Evolutionary conservation across 805 yeast species (phyloP), one percentile per base, ranked within the genome.

Genomic region (Suhomyces vadensis): DNA sequence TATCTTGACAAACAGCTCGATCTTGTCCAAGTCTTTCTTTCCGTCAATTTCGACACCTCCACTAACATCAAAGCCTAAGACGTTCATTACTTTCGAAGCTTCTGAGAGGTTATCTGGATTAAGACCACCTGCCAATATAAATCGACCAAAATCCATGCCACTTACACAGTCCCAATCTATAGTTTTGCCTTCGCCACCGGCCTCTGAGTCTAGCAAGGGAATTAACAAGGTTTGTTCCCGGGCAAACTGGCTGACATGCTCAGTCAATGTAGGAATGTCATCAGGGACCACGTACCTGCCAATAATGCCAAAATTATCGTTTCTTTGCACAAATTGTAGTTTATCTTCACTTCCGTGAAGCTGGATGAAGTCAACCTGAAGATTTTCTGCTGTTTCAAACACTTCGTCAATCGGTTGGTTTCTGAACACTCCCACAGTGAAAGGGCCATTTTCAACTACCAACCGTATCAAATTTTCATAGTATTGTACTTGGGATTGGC

Each of bases 31-130:
- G 61, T 90, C 96, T 63, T 92, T 94, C 1, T 53, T 61, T 2
- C 96, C 96, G 35, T 79, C 58, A 0, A 84, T 80, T 60, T 94
- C 99, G 1, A 91, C 96, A 1, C 99, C 99, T 7, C 97, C 90
- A 56, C 96, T 85, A 5, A 94, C 98, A 65, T 92, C 99, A 20
- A 87, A 92, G 3, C 97, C 98, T 27, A 82, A 58, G n/a, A 87
- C 81, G 19, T 94, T 92, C 0, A 58, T 52, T 9, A 77, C 61
- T n/a, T 37, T 48, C 1, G 47, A 37, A 0, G 95, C 95, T 1
- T 61, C 59, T 0, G 46, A 44, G 5, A 94, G 88, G 54, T 91
- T 94, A 1, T 74, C 81, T 0, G 94, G 88, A 0, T 74, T 83
- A 45, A 94, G 71, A 0, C 99, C 99, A 4, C 99, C 99, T 0